Conservation (phyloP, 2,329 filamentous ascomycete genomes). For the Xylariomycetidae sp. region DNA sequence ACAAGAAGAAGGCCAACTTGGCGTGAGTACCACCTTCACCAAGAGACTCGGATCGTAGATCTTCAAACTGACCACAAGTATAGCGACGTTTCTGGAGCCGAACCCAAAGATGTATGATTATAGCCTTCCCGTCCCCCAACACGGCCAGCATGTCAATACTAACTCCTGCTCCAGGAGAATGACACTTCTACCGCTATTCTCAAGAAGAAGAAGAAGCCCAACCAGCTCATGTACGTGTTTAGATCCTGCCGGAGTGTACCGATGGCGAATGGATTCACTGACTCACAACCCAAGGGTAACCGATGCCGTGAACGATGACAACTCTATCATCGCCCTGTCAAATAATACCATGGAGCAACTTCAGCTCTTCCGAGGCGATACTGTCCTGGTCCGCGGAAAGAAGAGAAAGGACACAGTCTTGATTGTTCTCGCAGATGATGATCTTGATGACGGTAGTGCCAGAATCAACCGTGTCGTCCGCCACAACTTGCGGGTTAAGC, state of each 20-base stretch:
- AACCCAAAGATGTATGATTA: slow-evolving; percentile 71
- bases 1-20: slow-evolving; percentile 81
- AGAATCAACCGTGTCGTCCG: slow-evolving; percentile 98
- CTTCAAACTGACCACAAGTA: slow-evolving; percentile 33
- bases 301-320: slow-evolving; percentile 98
- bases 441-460: slow-evolving; percentile 93
- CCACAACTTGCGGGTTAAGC: slow-evolving; percentile 97
- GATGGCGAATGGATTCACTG: slow-evolving; percentile 4
- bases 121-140: slow-evolving; percentile 12
- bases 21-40: slow-evolving; percentile 59
- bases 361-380: slow-evolving; percentile 97
- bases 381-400: slow-evolving; percentile 97
- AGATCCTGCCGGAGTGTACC: not conserved
- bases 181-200: slow-evolving; percentile 94
- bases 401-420: slow-evolving; percentile 99
- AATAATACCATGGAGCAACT: slow-evolving; percentile 99
- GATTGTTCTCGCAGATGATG: slow-evolving; percentile 95
- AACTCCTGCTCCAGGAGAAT: slow-evolving; percentile 58
- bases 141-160: slow-evolving; percentile 15
- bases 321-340: slow-evolving; percentile 96
- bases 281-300: slow-evolving; percentile 65
- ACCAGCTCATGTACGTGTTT: slow-evolving; percentile 81
- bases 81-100: slow-evolving; percentile 85
- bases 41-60: no score
- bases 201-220: slow-evolving; percentile 99